phyloP scores from a whole-genome alignment of 768 basidiomycete genomes.

The Xanthoconium purpureum region DNA sequence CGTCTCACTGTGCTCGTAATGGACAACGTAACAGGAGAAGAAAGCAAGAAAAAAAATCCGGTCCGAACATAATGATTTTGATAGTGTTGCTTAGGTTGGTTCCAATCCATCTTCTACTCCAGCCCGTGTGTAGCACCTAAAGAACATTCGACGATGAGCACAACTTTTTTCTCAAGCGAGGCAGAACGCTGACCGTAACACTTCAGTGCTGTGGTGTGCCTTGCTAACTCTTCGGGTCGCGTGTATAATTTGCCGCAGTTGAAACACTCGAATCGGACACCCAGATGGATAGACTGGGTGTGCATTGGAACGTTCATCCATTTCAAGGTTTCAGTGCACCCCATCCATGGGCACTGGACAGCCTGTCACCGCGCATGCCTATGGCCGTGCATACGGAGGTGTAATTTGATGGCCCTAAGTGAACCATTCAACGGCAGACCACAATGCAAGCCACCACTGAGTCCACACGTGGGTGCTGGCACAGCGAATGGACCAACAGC shows the following conservation, averaged over 20 bases:
- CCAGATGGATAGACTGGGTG: not conserved
- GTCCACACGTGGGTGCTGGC: not conserved
- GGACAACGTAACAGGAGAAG: no score
- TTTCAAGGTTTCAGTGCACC: conserved; percentile 1
- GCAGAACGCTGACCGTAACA: not conserved
- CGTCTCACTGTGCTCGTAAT: no score
- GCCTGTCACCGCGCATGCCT: not conserved
- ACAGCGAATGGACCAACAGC: no score
- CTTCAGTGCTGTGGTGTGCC: not conserved
- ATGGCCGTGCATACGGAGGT: not conserved
- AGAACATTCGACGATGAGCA: no score
- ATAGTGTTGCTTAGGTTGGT: no score
- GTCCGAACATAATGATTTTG: no score
- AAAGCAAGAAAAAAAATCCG: no score
- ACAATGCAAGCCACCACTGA: not conserved
- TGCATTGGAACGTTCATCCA: conserved; percentile 3
- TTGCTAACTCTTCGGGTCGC: no score
- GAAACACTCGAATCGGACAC: not conserved
- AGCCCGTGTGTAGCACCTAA: no score
- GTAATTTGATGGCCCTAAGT: not conserved
- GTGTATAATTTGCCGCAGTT: no score
- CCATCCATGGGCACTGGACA: conserved; percentile 8
- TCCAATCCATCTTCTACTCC: no score
- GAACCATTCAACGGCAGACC: not conserved
- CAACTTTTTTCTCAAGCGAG: no score